Conservation (phyloP, 2,329 filamentous ascomycete genomes). For the Fusarium setosum region DNA sequence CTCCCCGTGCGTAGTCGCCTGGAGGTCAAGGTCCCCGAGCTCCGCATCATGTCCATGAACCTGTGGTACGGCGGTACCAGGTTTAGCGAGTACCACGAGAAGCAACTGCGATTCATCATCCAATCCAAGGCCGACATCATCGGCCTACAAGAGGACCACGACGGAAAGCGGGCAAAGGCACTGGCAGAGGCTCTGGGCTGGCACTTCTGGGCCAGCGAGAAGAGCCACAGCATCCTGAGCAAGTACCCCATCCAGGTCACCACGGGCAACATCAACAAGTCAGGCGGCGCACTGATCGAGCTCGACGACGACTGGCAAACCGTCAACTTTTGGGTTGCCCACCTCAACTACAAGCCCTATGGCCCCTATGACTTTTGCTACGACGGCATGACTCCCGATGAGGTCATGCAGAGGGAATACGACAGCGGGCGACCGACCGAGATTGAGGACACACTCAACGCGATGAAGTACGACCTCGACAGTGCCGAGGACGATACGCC, state of each 20-base stretch:
- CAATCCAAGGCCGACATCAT: slow-evolving; percentile 48
- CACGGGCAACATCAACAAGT: slow-evolving; percentile 25
- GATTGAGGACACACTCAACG: slow-evolving; percentile 46
- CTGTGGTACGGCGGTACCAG: slow-evolving; percentile 50
- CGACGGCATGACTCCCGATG: slow-evolving; percentile 44
- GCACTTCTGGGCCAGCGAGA: slow-evolving; percentile 46
- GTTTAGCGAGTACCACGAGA: slow-evolving; percentile 49
- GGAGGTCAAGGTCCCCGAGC: slow-evolving; percentile 44
- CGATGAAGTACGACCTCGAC: slow-evolving; percentile 45
- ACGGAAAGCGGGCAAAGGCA: slow-evolving; percentile 40
- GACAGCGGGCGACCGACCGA: slow-evolving; percentile 49
- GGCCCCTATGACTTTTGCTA: slow-evolving; percentile 56
- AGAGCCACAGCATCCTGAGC: slow-evolving; percentile 47
- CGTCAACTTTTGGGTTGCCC: slow-evolving; percentile 48
- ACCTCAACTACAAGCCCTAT: slow-evolving; percentile 51
- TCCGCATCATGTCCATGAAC: slow-evolving; percentile 51
- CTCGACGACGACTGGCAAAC: slow-evolving; percentile 46
- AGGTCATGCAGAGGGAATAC: slow-evolving; percentile 48
- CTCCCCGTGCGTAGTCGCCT: slow-evolving; percentile 46
- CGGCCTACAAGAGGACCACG: slow-evolving; percentile 49
- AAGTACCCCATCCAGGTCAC: slow-evolving; percentile 50
- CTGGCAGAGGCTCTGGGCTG: slow-evolving; percentile 52
- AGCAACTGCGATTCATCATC: slow-evolving; percentile 49
- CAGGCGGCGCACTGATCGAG: slow-evolving; percentile 45
- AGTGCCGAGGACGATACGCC: slow-evolving; percentile 46